Evolutionary conservation across 345 rosid genomes (phyloP).

Genomic region (Aegle marmelos): DNA sequence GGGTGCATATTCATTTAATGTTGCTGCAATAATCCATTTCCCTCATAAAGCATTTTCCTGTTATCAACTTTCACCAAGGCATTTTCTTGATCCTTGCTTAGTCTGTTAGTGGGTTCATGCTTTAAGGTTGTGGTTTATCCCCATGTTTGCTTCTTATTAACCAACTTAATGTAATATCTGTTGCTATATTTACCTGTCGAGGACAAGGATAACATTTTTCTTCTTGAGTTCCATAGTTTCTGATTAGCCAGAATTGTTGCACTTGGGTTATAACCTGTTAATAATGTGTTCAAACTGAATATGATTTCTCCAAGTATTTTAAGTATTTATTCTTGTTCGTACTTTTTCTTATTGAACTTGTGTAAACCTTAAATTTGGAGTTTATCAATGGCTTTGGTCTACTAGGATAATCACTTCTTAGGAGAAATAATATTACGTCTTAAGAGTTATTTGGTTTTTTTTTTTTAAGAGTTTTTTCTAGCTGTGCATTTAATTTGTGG

Average conservation of each 20-base stretch:
- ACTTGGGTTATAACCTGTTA: background rate
- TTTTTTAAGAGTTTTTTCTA: background rate
- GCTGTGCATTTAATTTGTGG: background rate
- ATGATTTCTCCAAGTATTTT: background rate
- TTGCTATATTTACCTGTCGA: background rate
- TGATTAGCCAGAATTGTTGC: background rate
- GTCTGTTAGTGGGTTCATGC: background rate
- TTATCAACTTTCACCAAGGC: background rate
- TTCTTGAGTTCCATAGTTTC: background rate
- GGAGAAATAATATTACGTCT: background rate
- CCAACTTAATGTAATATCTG: background rate
- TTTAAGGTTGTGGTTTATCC: background rate
- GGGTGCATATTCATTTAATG: background rate
- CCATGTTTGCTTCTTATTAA: too few relatives aligned
- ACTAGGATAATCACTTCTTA: background rate
- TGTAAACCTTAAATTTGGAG: background rate
- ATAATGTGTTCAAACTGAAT: background rate
- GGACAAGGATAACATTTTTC: background rate
- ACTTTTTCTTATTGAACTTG: background rate
- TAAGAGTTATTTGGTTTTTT: background rate
- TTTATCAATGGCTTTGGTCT: background rate
- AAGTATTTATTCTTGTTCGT: background rate
- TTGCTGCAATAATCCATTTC: background rate
- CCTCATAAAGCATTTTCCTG: background rate
- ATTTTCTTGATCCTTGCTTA: background rate